phyloP scores from a whole-genome alignment of 352 stramenopile genomes.

The Nothophytophthora sp. region DNA sequence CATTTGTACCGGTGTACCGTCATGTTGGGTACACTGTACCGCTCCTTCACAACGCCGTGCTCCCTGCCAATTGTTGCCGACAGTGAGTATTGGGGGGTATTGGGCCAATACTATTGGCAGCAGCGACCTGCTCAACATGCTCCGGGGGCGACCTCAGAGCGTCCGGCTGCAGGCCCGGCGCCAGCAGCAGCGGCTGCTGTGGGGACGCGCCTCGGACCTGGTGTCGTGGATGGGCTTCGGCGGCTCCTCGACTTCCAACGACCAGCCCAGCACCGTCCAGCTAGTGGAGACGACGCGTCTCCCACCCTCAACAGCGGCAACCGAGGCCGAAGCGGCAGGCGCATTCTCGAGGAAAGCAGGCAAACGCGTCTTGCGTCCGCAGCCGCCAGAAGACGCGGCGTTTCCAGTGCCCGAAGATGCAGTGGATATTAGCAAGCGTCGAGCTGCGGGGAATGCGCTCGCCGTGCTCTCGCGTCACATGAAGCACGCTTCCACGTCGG shows the following conservation, averaged over 20 bases:
- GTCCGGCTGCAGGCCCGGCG: slow-evolving; percentile 1
- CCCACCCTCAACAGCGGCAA: neutral
- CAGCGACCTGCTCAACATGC: no score
- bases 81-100: no score
- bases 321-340: neutral
- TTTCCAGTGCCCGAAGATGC: slow-evolving; percentile 4
- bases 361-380: slow-evolving; percentile 14
- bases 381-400: neutral
- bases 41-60: no score
- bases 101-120: no score
- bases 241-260: no score
- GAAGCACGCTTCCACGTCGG: slow-evolving; percentile 1
- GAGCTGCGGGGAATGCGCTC: slow-evolving; percentile 12
- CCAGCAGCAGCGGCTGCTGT: slow-evolving; percentile 32
- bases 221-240: slow-evolving; percentile 40
- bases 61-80: no score
- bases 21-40: no score
- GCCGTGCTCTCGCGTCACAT: slow-evolving; percentile 27
- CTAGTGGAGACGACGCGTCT: no score
- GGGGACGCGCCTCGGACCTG: slow-evolving; percentile 33
- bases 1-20: no score
- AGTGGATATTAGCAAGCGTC: slow-evolving; percentile 4
- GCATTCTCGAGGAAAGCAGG: no score
- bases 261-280: no score
- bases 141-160: slow-evolving; percentile 10